A percentile compares a stretch with the other conserved stretches of the same genome.
Evolutionary conservation across 371 early-diverging fungal species (phyloP).

Genomic region (Lichtheimia corymbifera): DNA sequence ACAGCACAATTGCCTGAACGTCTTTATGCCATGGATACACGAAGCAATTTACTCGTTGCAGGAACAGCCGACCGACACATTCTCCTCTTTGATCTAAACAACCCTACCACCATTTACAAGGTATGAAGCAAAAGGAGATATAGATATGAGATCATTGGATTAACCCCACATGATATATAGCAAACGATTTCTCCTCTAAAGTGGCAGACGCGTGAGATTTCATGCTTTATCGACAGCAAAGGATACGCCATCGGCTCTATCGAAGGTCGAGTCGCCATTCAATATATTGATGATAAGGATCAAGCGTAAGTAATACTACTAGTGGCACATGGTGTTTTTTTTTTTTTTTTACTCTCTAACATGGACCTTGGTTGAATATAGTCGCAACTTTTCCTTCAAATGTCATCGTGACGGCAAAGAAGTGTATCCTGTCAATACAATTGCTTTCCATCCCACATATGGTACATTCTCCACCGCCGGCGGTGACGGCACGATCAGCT

Average conservation of each 20-base stretch:
- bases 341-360: too few relatives aligned
- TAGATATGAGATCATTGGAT: background rate
- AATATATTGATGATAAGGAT: conserved; percentile 83
- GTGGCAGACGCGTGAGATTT: conserved; percentile 81
- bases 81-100: conserved; percentile 76
- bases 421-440: conserved; percentile 81
- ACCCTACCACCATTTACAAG: conserved; percentile 77
- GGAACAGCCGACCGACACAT: conserved; percentile 68
- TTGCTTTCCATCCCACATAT: conserved; percentile 82
- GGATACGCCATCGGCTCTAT: conserved; percentile 90
- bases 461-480: conserved; percentile 94
- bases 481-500: conserved; percentile 84
- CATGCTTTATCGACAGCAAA: conserved; percentile 76
- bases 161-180: conserved; percentile 5
- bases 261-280: conserved; percentile 91
- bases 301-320: conserved; percentile 41
- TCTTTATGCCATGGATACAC: conserved; percentile 85
- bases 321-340: background rate
- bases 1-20: conserved; percentile 84
- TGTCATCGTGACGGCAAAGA: conserved; percentile 84
- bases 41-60: conserved; percentile 43
- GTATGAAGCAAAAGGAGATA: conserved; percentile 16
- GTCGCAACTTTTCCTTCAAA: conserved; percentile 86
- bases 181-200: conserved; percentile 57
- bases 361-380: conserved; percentile 17